Percentiles rank a stretch among this genome's conserved stretches.
Conservation (phyloP, 495 filamentous ascomycete species). For the Massariosphaeria phaeospora region DNA sequence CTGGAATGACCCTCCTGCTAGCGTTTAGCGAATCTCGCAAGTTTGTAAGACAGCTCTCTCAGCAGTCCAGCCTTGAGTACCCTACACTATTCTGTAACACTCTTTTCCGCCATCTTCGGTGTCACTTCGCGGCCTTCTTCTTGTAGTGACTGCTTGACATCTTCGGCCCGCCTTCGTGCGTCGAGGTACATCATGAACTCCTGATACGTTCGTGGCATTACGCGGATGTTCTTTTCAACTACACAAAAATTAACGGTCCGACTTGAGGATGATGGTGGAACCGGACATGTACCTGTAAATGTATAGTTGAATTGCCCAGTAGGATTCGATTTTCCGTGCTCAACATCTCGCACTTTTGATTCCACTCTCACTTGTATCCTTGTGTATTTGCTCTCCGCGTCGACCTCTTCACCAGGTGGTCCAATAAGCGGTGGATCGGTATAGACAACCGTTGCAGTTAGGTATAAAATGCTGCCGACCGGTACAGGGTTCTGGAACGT, state of each 20-base stretch:
- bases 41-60: too few species aligned
- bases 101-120: constrained; percentile 26
- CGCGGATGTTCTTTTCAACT: constrained; percentile 66
- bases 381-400: constrained; percentile 50
- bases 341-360: constrained; percentile 70
- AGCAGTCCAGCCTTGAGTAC: too few species aligned
- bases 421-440: constrained; percentile 59
- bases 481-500: constrained; percentile 83
- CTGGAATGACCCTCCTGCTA: too few species aligned
- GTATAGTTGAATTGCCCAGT: constrained; percentile 86
- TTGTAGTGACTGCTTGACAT: constrained; percentile 35
- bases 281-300: too few species aligned
- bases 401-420: constrained; percentile 38
- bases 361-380: constrained; percentile 73
- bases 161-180: constrained; percentile 55
- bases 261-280: too few species aligned
- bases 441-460: constrained; percentile 71
- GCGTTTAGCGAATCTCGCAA: too few species aligned
- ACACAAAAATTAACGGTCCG: too few species aligned
- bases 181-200: constrained; percentile 81
- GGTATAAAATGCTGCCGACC: constrained; percentile 75
- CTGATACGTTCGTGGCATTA: constrained; percentile 69
- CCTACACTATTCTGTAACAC: constrained; percentile 37
- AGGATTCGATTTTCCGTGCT: constrained; percentile 67
- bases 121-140: constrained; percentile 15